A percentile compares a stretch with the other conserved stretches of the same genome.
These are phyloP conservation scores for Coemansia asiatica DNA, from an alignment of 192 early-diverging fungal genomes.

Conservation along the genomic window DNA sequence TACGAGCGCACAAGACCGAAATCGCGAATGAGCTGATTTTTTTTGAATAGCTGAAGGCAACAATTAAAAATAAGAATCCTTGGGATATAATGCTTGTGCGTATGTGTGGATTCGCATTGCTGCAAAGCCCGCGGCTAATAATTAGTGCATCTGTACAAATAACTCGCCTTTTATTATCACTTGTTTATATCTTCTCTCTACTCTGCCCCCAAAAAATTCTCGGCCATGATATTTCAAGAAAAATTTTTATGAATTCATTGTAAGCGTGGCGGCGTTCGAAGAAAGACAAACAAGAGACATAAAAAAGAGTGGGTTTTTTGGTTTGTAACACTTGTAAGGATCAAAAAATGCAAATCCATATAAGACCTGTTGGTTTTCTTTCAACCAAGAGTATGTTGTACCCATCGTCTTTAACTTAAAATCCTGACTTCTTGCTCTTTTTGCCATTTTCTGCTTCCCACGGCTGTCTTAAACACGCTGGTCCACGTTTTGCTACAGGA, in stretches of 20 bases:
- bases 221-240: neutral
- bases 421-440: neutral
- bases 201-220: constrained; percentile 2
- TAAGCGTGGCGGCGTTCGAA: constrained; percentile 4
- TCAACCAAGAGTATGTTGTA: neutral
- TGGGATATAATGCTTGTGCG: neutral
- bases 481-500: neutral
- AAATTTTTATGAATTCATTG: constrained; percentile 5
- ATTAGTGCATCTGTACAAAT: neutral
- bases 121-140: neutral
- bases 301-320: neutral
- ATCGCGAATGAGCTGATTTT: neutral
- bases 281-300: neutral
- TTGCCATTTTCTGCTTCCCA: neutral
- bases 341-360: neutral
- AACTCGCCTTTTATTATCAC: constrained; percentile 1
- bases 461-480: neutral
- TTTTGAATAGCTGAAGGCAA: neutral
- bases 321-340: neutral
- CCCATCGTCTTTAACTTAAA: neutral
- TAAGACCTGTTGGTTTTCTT: neutral
- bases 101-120: neutral
- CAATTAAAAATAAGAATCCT: neutral
- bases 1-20: neutral
- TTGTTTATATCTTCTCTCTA: neutral